Base-by-base conservation (phyloP, 148 eudicot species). In the Camellia sinensis region DNA sequence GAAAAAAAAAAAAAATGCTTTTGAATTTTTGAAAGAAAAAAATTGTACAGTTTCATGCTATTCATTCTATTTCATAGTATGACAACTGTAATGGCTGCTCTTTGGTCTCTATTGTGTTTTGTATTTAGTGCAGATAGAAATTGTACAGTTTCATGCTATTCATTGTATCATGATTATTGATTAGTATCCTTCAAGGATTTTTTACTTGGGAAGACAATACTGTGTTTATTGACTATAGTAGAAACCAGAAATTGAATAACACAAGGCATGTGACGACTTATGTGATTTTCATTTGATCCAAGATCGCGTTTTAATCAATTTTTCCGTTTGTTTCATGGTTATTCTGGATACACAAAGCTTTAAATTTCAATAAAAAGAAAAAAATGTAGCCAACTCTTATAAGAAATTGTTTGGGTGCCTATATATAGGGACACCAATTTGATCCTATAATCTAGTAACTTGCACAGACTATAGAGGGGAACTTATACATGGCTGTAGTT, bases 221-320 rank as follows among this genome's bases (percentile, higher is more conserved):
- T 54, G 57, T 11, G 8, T 8, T 54, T 54, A 54, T 8, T 54
- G 57, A 54, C 57, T 8, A 54, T 7, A 8, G 57, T 54, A 8
- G 57, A 50, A 50, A 54, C 13, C 13, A 54, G 11, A 54, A 54
- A 54, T 8, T 8, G 8, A 12, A 54, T 54, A 54, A 12, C 57
- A 54, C 10, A 48, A 45, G 74, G 40, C 56, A 70, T 70, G 56
- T 3, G 11, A 48, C 19, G n/a, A 46, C 7, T 54, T 70, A n/a
- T 70, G 50, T 70, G 21, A 67, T 7, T 70, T 46, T 70, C 74
- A 70, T 46, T 4, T 6, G 73, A 46, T 50, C 74, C 56, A 45
- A 70, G 56, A 0, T n/a, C 6, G 29, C 3, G 46, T 46, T 46
- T 70, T 7, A 46, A 43, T 41, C 9, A 17, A 41, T 48, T 5